These are phyloP conservation scores for Globisporangium uncinulatum DNA, from an alignment of 352 stramenopile genomes.

Conservation along the genomic window DNA sequence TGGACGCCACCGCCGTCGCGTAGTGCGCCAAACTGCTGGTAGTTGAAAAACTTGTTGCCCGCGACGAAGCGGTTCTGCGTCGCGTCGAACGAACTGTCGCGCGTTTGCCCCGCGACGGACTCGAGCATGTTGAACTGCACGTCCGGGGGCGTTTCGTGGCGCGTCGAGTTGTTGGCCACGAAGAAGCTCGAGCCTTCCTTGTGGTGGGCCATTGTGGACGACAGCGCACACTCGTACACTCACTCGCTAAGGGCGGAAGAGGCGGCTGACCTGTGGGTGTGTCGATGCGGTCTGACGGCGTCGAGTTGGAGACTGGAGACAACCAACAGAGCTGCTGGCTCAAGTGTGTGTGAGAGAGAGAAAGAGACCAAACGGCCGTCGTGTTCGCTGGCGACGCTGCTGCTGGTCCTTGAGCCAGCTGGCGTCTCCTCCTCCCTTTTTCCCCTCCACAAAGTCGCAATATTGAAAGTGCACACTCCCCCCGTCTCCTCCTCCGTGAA, in stretches of 20 bases:
- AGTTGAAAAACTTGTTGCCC: slow-evolving; percentile 61
- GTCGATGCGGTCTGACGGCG: too few species aligned
- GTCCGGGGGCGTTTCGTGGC: slow-evolving; percentile 1
- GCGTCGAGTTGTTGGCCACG: not conserved
- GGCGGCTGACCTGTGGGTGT: too few species aligned
- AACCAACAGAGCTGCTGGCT: too few species aligned
- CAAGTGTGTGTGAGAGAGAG: too few species aligned
- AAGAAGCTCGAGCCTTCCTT: slow-evolving; percentile 13
- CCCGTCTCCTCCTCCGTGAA: too few species aligned
- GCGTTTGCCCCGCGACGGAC: not conserved
- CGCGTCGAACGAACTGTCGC: slow-evolving; percentile 6
- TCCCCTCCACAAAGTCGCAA: too few species aligned
- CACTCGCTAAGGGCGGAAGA: not conserved
- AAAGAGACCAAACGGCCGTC: too few species aligned
- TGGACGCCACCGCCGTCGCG: slow-evolving; percentile 50
- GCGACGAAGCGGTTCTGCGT: slow-evolving; percentile 34
- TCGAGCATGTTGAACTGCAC: slow-evolving; percentile 13
- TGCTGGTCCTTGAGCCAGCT: too few species aligned
- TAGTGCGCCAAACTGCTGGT: slow-evolving; percentile 70
- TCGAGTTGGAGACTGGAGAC: too few species aligned
- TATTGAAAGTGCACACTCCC: too few species aligned
- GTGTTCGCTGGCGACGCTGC: too few species aligned
- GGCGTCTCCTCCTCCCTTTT: too few species aligned
- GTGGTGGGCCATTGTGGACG: slow-evolving; percentile 8
- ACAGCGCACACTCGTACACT: not conserved